Percentiles rank a stretch among this genome's conserved stretches.
phyloP scores from a whole-genome alignment of 2,329 filamentous ascomycete genomes.

The Ceratocystis destructans region DNA sequence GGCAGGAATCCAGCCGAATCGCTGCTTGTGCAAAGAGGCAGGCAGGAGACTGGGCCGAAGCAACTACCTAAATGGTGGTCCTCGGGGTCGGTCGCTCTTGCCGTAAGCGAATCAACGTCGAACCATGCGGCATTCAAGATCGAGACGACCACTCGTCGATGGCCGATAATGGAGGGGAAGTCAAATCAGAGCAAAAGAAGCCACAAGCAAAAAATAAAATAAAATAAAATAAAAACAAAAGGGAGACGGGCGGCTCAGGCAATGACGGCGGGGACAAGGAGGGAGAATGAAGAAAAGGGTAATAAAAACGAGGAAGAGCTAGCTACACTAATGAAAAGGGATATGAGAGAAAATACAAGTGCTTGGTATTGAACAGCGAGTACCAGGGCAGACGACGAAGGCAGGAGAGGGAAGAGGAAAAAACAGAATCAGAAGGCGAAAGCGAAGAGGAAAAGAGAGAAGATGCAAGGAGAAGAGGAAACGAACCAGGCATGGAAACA shows the following conservation, averaged over 20 bases:
- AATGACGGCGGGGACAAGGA: neutral
- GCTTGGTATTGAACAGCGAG: neutral
- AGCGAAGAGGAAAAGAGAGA: slow-evolving; percentile 2
- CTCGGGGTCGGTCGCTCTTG: slow-evolving; percentile 3
- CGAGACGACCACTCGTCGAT: neutral
- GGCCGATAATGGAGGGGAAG: neutral
- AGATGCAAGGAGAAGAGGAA: neutral
- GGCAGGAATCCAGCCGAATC: neutral
- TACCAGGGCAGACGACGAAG: neutral
- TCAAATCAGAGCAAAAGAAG: neutral
- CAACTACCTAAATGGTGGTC: neutral
- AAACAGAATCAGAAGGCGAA: neutral
- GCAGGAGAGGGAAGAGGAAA: neutral
- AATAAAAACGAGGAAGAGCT: neutral
- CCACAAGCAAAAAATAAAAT: neutral
- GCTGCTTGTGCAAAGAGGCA: neutral
- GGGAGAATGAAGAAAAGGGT: neutral
- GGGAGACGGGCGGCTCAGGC: neutral
- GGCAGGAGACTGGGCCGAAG: neutral
- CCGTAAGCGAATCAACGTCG: neutral
- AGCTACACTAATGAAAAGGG: neutral
- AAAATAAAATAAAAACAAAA: neutral
- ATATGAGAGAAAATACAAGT: neutral
- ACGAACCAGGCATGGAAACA: slow-evolving; percentile 2
- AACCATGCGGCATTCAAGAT: slow-evolving; percentile 2